Base-by-base conservation (phyloP, 1,284 basidiomycete genomes). In the Pterula multifida region DNA sequence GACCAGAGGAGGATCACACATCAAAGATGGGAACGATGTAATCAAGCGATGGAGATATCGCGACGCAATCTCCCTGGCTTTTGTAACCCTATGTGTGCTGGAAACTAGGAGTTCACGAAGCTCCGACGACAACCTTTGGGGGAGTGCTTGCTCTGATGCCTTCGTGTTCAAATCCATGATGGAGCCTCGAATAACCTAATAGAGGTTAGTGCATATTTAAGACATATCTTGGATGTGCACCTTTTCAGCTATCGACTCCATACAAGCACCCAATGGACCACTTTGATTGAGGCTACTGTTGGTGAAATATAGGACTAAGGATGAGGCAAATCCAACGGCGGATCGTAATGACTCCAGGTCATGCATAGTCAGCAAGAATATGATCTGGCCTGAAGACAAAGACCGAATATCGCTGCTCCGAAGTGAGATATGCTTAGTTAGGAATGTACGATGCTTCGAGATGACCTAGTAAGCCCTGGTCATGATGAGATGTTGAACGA, bases 21-120 rank as follows among this genome's bases (percentile, higher is more conserved):
- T 85, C 53, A 98, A 69, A 4, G 91, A 92, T 0, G 96, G 94
- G 67, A 97, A 96, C 1, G 88, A 90, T n/a, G 82, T 85, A 56
- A 98, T 81, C 45, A 98, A 71, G 36, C 83, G 79, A 65, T 93
- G 81, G 23, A 96, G 73, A 61, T 90, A 96, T 63, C 78, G 81
- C 49, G 84, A 76, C 0, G 95, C 90, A 21, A 90, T 75, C 35
- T 87, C 82, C 36, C 95, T 78, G 49, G 89, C 88, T 61, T 86
- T 86, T 28, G 76, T 69, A 50, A 91, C 79, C 13, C 90, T 79
- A 64, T 97, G 91, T 3, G 90, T 92, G 63, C 87, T 86, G 28
- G 74, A 76, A 3, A 93, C 72, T 28, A 98, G 75, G 26, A 98
- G 73, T 28, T 68, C 69, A 50, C 82, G 81, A 22, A 98, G 75